Evolutionary conservation across 139 green algal species (phyloP).

Genomic region (Parachlorella kessleri): DNA sequence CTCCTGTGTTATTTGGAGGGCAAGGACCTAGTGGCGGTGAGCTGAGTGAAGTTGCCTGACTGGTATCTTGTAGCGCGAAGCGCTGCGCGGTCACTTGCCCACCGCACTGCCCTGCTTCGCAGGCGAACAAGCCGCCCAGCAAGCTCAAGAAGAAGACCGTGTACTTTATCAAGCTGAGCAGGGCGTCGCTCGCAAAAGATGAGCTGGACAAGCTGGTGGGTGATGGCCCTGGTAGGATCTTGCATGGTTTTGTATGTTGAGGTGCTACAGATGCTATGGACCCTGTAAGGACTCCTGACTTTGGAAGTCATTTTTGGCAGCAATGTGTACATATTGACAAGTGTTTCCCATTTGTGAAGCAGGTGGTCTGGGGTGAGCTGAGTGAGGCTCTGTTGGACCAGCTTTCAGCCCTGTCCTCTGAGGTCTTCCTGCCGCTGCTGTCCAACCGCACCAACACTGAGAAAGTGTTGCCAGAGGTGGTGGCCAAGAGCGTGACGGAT

Average conservation of each 20-base stretch:
- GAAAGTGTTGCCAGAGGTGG: slow-evolving; percentile 70
- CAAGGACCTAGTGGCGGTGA: slow-evolving; percentile 71
- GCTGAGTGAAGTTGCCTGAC: background rate
- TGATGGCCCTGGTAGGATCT: too few species aligned
- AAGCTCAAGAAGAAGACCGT: slow-evolving; percentile 86
- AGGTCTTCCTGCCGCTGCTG: slow-evolving; percentile 89
- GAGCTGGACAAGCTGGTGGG: slow-evolving; percentile 70
- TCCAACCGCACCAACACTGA: slow-evolving; percentile 52
- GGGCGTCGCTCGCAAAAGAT: slow-evolving; percentile 61
- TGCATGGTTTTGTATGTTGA: too few species aligned
- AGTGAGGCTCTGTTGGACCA: slow-evolving; percentile 77
- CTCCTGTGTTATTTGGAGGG: slow-evolving; percentile 71
- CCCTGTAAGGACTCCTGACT: too few species aligned
- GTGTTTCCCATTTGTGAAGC: too few species aligned
- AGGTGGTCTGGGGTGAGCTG: slow-evolving; percentile 82
- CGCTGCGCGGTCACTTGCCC: too few species aligned
- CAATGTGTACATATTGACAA: too few species aligned
- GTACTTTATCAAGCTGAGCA: slow-evolving; percentile 82
- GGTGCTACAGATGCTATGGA: too few species aligned
- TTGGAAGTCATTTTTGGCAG: too few species aligned
- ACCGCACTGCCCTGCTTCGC: too few species aligned
- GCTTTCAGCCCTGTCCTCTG: slow-evolving; percentile 68
- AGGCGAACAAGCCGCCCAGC: slow-evolving; percentile 63
- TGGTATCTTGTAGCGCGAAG: too few species aligned
- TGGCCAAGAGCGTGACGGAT: slow-evolving; percentile 84